Evolutionary conservation across 2,329 filamentous ascomycete species (phyloP).

Genomic region (Xylariaceae sp.): DNA sequence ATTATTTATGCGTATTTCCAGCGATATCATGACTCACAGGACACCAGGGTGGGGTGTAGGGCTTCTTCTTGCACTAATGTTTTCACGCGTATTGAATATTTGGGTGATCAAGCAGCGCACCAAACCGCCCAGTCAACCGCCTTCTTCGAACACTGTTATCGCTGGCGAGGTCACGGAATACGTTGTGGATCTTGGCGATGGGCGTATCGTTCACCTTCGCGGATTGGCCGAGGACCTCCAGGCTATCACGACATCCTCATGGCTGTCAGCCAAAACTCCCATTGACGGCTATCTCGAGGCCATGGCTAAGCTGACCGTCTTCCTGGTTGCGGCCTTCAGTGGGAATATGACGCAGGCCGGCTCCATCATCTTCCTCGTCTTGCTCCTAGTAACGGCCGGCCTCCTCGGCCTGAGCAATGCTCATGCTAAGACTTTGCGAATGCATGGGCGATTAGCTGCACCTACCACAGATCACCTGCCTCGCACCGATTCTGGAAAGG

Average conservation of each 20-base stretch:
- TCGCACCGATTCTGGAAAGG: background rate
- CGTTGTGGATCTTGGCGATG: constrained; percentile 47
- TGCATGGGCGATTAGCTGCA: constrained; percentile 45
- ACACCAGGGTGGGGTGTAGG: constrained; percentile 43
- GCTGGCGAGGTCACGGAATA: constrained; percentile 38
- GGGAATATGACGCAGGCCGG: constrained; percentile 52
- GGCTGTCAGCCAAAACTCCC: constrained; percentile 49
- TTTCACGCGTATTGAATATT: constrained; percentile 52
- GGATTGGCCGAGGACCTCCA: constrained; percentile 53
- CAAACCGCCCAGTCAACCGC: constrained; percentile 8
- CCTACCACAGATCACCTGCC: constrained; percentile 28
- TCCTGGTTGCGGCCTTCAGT: constrained; percentile 50
- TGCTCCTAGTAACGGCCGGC: constrained; percentile 49
- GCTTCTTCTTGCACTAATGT: constrained; percentile 44
- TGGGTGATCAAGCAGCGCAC: constrained; percentile 51
- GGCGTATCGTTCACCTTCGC: constrained; percentile 47
- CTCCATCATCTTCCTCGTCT: constrained; percentile 44
- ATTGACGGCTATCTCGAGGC: constrained; percentile 49
- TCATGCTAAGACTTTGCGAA: constrained; percentile 40
- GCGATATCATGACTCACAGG: background rate
- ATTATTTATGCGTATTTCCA: background rate
- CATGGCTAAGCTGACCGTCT: constrained; percentile 52
- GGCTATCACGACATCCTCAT: constrained; percentile 53
- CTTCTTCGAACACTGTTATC: constrained; percentile 9
- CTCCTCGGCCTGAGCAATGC: constrained; percentile 52